phyloP scores from a whole-genome alignment of 202 grass and related monocot genomes.

The Panicum virgatum region DNA sequence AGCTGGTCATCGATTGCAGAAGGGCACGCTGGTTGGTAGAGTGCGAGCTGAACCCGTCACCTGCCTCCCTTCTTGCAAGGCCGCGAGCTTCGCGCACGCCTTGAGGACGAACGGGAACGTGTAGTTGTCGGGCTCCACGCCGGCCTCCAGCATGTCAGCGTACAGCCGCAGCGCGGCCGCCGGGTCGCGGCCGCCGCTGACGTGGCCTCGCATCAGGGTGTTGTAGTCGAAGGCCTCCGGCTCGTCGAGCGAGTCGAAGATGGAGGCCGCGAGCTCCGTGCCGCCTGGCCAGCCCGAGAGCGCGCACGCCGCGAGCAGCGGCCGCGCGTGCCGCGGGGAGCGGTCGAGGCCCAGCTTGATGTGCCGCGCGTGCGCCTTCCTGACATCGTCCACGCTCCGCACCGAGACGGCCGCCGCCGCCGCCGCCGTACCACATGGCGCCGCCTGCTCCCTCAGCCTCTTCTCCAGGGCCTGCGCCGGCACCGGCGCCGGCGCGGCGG shows the following conservation, averaged over 20 bases:
- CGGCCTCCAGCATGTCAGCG: slow-evolving; percentile 48
- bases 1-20: too few relatives aligned
- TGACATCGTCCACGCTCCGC: slow-evolving; percentile 54
- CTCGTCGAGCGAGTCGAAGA: slow-evolving; percentile 64
- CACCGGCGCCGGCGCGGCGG: neutral
- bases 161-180: slow-evolving; percentile 47
- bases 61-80: slow-evolving; percentile 40
- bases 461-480: slow-evolving; percentile 17
- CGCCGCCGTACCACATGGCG: slow-evolving; percentile 39
- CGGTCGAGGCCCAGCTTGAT: slow-evolving; percentile 71
- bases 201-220: slow-evolving; percentile 66
- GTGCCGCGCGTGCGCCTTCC: slow-evolving; percentile 51
- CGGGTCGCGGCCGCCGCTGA: slow-evolving; percentile 34
- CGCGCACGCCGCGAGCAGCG: slow-evolving; percentile 59
- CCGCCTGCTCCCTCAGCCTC: slow-evolving; percentile 32
- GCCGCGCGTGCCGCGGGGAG: slow-evolving; percentile 44
- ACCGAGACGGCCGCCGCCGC: neutral
- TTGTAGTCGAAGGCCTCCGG: slow-evolving; percentile 78
- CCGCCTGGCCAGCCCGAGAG: slow-evolving; percentile 53
- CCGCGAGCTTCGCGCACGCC: slow-evolving; percentile 56
- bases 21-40: too few relatives aligned
- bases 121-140: slow-evolving; percentile 59
- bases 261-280: slow-evolving; percentile 63
- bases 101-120: slow-evolving; percentile 74
- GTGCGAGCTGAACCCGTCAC: too few relatives aligned